These are phyloP conservation scores for Cyberlindnera saturnus DNA, from an alignment of 805 yeast species.

Conservation along the genomic window DNA sequence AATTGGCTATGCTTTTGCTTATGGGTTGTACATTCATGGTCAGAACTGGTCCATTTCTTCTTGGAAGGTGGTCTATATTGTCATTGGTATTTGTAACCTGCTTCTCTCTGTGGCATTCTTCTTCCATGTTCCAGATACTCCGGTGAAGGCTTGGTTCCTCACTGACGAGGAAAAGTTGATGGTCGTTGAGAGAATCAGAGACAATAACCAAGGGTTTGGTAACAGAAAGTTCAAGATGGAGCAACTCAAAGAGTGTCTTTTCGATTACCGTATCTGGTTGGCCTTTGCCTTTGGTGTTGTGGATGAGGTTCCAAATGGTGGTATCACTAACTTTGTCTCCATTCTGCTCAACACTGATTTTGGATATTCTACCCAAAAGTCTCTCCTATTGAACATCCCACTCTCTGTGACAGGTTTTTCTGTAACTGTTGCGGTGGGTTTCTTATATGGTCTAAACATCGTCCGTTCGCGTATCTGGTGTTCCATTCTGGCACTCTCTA, in stretches of 20 bases:
- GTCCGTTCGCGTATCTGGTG: conserved; percentile 22
- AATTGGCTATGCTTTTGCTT: conserved; percentile 48
- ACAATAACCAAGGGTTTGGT: conserved; percentile 54
- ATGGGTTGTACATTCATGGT: conserved; percentile 38
- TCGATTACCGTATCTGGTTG: conserved; percentile 46
- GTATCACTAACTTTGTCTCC: conserved; percentile 23
- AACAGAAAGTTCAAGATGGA: conserved; percentile 45
- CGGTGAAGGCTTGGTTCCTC: conserved; percentile 43
- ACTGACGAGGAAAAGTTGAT: conserved; percentile 39
- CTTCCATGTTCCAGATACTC: conserved; percentile 51
- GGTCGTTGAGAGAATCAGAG: conserved; percentile 47
- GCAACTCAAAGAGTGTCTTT: conserved; percentile 46
- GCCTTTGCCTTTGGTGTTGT: conserved; percentile 35
- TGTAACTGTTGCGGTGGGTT: conserved; percentile 1
- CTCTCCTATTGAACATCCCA: conserved; percentile 26
- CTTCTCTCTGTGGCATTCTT: conserved; percentile 40
- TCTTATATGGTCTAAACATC: conserved; percentile 12
- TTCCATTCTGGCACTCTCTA: conserved; percentile 17
- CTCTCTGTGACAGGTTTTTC: conserved; percentile 28
- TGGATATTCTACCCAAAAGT: conserved; percentile 6
- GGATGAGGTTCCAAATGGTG: conserved; percentile 48
- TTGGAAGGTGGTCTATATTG: conserved; percentile 57
- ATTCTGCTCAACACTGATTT: conserved; percentile 15
- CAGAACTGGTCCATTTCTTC: conserved; percentile 37
- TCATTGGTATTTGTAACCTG: conserved; percentile 55